Conservation (phyloP, 805 yeast genomes). For the Pichia heedii region DNA sequence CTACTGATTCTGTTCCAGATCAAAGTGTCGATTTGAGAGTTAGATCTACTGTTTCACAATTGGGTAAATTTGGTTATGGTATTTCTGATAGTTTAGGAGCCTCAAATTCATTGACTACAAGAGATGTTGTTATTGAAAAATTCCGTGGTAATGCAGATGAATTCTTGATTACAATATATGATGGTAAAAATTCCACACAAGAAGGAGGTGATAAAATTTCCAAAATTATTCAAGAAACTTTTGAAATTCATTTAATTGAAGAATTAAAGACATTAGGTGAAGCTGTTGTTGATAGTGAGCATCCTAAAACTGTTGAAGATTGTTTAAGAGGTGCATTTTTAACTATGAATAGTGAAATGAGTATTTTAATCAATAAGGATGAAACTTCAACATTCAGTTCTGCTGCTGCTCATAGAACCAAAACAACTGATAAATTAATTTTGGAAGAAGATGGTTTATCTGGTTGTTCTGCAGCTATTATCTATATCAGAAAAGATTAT, state of each 20-base stretch:
- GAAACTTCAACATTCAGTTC: conserved; percentile 33
- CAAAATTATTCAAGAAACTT: conserved; percentile 59
- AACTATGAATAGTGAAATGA: conserved; percentile 72
- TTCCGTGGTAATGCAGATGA: conserved; percentile 83
- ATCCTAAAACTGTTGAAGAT: conserved; percentile 47
- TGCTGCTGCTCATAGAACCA: conserved; percentile 44
- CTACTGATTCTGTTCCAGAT: conserved; percentile 84
- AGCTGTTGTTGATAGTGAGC: conserved; percentile 30
- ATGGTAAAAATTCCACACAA: conserved; percentile 61
- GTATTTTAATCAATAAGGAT: conserved; percentile 43
- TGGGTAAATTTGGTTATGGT: conserved; percentile 75
- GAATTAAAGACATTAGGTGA: conserved; percentile 42
- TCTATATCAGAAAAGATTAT: conserved; percentile 63
- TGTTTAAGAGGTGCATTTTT: conserved; percentile 81
- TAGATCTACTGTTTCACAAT: conserved; percentile 78
- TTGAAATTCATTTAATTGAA: conserved; percentile 56
- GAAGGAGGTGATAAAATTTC: conserved; percentile 58
- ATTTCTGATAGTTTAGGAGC: conserved; percentile 81
- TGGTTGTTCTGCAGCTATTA: conserved; percentile 79
- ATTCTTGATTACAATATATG: conserved; percentile 71
- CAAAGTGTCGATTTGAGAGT: conserved; percentile 76
- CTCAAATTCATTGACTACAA: conserved; percentile 52
- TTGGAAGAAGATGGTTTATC: conserved; percentile 62
- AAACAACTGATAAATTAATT: conserved; percentile 41
- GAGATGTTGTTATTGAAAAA: conserved; percentile 82